A percentile compares a stretch with the other conserved stretches of the same genome.
phyloP scores from a whole-genome alignment of 2,329 filamentous ascomycete species.

The Pseudopyrenochaeta lycopersici region DNA sequence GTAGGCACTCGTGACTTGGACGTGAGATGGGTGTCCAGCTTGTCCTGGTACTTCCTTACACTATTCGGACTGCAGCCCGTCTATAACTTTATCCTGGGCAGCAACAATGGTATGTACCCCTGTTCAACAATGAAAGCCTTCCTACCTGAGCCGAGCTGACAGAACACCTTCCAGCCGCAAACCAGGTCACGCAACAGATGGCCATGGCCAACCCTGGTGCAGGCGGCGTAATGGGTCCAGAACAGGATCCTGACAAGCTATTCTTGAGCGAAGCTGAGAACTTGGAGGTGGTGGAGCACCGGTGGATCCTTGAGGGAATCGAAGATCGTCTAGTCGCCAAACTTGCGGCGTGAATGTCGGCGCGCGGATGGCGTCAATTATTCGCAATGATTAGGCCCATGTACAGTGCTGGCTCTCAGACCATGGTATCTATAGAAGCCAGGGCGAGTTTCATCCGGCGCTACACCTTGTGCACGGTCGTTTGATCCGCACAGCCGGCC shows the following conservation, averaged over 20 bases:
- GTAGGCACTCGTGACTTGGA: constrained; percentile 96
- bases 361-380: constrained; percentile 9
- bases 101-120: constrained; percentile 81
- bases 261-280: constrained; percentile 95
- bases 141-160: constrained; percentile 37
- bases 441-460: constrained; percentile 34
- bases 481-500: constrained; percentile 29
- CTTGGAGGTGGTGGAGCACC: constrained; percentile 91
- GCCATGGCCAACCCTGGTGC: constrained; percentile 75
- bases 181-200: constrained; percentile 88
- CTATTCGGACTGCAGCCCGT: constrained; percentile 96
- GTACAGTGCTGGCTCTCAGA: constrained; percentile 8
- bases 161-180: constrained; percentile 70
- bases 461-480: constrained; percentile 16
- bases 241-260: constrained; percentile 94
- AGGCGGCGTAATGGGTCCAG: constrained; percentile 87
- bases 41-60: constrained; percentile 99
- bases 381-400: constrained; percentile 15
- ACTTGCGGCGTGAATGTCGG: constrained; percentile 31
- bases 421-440: constrained; percentile 9
- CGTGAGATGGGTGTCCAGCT: constrained; percentile 96
- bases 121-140: neutral
- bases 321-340: constrained; percentile 79
- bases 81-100: constrained; percentile 95
- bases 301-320: constrained; percentile 87